Conservation (phyloP, 1,284 basidiomycete species). For the Stereum hirsutum region DNA sequence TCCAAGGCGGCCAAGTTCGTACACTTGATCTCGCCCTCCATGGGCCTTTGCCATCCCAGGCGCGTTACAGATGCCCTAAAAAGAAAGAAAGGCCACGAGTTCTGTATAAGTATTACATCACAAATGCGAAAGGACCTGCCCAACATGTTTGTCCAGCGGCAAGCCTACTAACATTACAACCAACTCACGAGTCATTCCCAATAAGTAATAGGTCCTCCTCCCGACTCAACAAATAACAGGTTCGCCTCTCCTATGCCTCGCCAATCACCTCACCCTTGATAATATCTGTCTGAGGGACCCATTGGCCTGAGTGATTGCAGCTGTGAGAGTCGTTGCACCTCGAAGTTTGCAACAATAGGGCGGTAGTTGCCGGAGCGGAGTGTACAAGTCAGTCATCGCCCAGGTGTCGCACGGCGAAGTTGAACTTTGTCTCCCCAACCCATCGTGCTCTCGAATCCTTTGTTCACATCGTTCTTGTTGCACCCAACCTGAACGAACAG, state of each 20-base stretch:
- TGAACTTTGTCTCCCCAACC: too few species aligned
- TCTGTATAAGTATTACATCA: neutral
- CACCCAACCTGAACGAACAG: too few species aligned
- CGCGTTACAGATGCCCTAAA: slow-evolving; percentile 11
- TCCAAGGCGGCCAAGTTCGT: slow-evolving; percentile 38
- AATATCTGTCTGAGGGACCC: too few species aligned
- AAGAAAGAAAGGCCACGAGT: neutral
- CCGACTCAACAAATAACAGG: slow-evolving; percentile 58
- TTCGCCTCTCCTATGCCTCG: slow-evolving; percentile 45
- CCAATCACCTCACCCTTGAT: slow-evolving; percentile 26
- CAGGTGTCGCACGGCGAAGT: too few species aligned
- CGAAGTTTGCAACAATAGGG: slow-evolving; percentile 50
- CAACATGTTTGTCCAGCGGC: slow-evolving; percentile 45
- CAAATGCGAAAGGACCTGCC: slow-evolving; percentile 6
- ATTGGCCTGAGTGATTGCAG: too few species aligned
- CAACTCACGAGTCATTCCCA: slow-evolving; percentile 37
- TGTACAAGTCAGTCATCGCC: too few species aligned
- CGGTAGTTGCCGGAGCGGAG: slow-evolving; percentile 63
- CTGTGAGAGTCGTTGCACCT: too few species aligned
- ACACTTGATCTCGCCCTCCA: slow-evolving; percentile 45
- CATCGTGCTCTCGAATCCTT: too few species aligned
- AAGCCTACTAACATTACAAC: slow-evolving; percentile 47
- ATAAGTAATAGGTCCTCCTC: too few species aligned
- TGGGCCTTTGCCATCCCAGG: slow-evolving; percentile 12
- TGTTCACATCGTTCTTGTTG: too few species aligned